Evolutionary conservation across 2,329 filamentous ascomycete genomes (phyloP), one percentile per base, ranked within the genome.

Genomic region (Ustilaginoidea virens): DNA sequence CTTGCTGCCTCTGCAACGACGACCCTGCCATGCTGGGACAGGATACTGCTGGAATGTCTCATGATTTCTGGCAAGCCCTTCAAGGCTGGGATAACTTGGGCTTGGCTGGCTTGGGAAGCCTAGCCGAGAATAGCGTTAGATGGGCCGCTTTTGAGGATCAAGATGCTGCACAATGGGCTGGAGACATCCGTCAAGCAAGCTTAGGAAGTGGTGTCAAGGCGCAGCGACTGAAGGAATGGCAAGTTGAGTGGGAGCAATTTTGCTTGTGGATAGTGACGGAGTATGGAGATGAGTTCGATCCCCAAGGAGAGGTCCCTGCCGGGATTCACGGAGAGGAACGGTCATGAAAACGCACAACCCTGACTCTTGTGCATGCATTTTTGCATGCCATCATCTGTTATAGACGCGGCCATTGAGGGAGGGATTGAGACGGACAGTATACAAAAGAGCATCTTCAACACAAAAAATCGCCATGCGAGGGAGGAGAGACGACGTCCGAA

Each of bases 11-110:
- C 7, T 83, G 77, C 57, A 93, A 93, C 46, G 87, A 94, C 47
- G 85, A 93, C 47, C 86, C 85, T 1, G 81, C 80, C 1, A 82
- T 94, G 44, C 63, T 93, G 5, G 86, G 86, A 7, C 81, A 92
- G 44, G 80, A 80, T 33, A 71, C 67, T 5, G 78, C 74, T 16
- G 83, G 82, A 21, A 75, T 90, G 66, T 87, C 80, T 2, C 81
- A 92, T 52, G 85, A 94, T 54, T 93, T 92, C 53, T 94, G 83
- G 33, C 83, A 92, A 52, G 79, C 80, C 2, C 58, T 94, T 13
- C 85, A 93, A 52, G 86, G 81, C 0, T 90, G 86, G 71, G 78
- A 92, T 34, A 93, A 92, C 45, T 67, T 94, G 10, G 90, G 86
- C 1, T 63, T 96, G 3, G 83, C 81, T 8, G 87, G 86, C 0